Conservation (phyloP, 495 filamentous ascomycete species). For the Xylaria grammica region DNA sequence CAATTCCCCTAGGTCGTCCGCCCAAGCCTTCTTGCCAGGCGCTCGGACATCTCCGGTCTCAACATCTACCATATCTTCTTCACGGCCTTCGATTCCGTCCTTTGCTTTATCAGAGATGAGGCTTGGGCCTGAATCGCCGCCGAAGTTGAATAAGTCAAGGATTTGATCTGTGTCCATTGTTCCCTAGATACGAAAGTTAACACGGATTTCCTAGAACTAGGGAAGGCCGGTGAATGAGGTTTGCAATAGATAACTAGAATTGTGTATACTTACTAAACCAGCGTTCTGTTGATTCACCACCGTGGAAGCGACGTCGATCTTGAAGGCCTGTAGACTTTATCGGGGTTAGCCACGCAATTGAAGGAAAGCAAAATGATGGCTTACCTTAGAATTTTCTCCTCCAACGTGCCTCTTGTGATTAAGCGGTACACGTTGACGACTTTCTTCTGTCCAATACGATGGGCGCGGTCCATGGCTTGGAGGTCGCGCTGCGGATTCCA, state of each 20-base stretch:
- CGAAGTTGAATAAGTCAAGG: conserved; percentile 92
- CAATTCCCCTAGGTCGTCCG: conserved; percentile 92
- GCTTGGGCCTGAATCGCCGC: conserved; percentile 74
- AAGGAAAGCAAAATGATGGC: conserved; percentile 20
- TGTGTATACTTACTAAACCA: conserved; percentile 65
- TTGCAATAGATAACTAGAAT: neutral
- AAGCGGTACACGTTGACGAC: conserved; percentile 99
- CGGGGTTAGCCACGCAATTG: conserved; percentile 8
- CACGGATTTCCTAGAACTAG: neutral
- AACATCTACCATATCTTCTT: conserved; percentile 93
- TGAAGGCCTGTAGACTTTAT: conserved; percentile 92
- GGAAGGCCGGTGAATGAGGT: neutral
- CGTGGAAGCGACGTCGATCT: conserved; percentile 96
- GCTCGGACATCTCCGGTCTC: conserved; percentile 90
- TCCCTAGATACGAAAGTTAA: conserved; percentile 31
- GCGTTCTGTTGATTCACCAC: conserved; percentile 99
- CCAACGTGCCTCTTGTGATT: conserved; percentile 91
- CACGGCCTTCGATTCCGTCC: conserved; percentile 63
- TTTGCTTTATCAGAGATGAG: conserved; percentile 62
- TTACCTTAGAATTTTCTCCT: conserved; percentile 88
- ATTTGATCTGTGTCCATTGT: conserved; percentile 99
- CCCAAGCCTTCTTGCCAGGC: conserved; percentile 93
- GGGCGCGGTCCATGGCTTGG: conserved; percentile 98
- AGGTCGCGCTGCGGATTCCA: conserved; percentile 99
- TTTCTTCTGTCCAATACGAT: conserved; percentile 99